Conservation (phyloP, 78 protist genomes). For the Mantamonas sphyraenae region DNA sequence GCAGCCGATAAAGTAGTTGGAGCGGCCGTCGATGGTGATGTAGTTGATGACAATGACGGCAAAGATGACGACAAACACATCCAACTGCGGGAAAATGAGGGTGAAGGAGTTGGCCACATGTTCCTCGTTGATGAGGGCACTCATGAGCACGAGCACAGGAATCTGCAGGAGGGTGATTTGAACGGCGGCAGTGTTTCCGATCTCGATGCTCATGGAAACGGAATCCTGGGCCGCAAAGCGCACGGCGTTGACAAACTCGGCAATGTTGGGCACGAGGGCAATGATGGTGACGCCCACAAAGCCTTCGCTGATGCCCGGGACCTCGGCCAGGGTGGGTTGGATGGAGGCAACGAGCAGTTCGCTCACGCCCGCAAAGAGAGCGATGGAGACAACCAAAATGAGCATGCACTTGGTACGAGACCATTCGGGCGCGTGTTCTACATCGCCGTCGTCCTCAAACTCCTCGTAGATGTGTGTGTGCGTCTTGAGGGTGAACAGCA, state of each 20-base stretch:
- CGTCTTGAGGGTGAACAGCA: conserved; percentile 72
- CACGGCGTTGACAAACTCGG: conserved; percentile 69
- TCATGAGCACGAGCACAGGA: conserved; percentile 47
- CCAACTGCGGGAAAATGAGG: conserved; percentile 53
- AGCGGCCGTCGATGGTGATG: conserved; percentile 38
- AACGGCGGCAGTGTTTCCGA: conserved; percentile 62
- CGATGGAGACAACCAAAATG: conserved; percentile 15
- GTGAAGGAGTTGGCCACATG: conserved; percentile 14
- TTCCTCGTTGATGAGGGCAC: conserved; percentile 15
- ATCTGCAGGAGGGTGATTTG: conserved; percentile 65
- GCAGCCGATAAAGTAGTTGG: conserved; percentile 70
- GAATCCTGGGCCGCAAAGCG: conserved; percentile 60
- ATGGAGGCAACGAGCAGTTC: conserved; percentile 46
- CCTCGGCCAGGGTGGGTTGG: conserved; percentile 34
- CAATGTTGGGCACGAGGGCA: conserved; percentile 64
- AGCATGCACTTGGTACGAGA: neutral
- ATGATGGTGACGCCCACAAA: conserved; percentile 67
- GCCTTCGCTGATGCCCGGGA: conserved; percentile 49
- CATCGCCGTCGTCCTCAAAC: neutral
- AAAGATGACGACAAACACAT: conserved; percentile 51
- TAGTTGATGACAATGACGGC: conserved; percentile 48
- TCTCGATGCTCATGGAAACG: conserved; percentile 60
- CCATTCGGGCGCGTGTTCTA: neutral
- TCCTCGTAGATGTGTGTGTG: conserved; percentile 48
- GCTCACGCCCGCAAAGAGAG: conserved; percentile 39